Evolutionary conservation across 2,329 filamentous ascomycete genomes (phyloP), one percentile per base, ranked within the genome.

Genomic region (Neofusicoccum umdonicola): DNA sequence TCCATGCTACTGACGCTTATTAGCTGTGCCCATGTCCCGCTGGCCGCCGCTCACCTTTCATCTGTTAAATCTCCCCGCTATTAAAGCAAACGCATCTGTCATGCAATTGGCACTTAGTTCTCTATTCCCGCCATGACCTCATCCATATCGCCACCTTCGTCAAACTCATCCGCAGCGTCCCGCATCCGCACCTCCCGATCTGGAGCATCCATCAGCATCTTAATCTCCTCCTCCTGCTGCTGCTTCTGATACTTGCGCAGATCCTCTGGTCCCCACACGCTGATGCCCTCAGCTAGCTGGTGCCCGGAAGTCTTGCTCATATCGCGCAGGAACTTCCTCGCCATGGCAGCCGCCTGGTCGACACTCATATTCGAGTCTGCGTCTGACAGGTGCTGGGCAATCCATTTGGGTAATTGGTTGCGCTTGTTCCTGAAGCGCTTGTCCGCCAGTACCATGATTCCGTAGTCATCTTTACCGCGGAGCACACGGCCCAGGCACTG

Each of bases 381-480:
- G 57, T 97, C 93, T 37, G 91, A 82, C 66, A 99, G 84, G 3
- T 90, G 93, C 74, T 96, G 90, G 68, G 89, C 91, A 73, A 99
- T 99, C 95, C 95, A 99, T 75, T 97, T 97, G 11, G 95, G 95
- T 34, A 99, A 83, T 78, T 99, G 96, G 3, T 79, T 84, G 42
- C 93, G 85, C 80, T 98, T 98, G 81, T 95, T 96, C 75, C 92
- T 89, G 77, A 97, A 99, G 17, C 95, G 88, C 47, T 92, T 89
- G 76, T 99, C 95, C 2, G 96, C 95, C 34, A 99, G 84, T 4
- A 99, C 94, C 95, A 99, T 99, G 82, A 99, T 92, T n/a, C 95
- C 95, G 77, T 99, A 99, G 78, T 99, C 95, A 74, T 99, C 96
- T 77, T 99, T 99, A 27, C 95, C 95, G 71, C 95, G 86, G 67